Percentiles rank a stretch among this genome's conserved stretches.
Conservation (phyloP, 2,329 filamentous ascomycete species). For the Mycosphaerella sp. region DNA sequence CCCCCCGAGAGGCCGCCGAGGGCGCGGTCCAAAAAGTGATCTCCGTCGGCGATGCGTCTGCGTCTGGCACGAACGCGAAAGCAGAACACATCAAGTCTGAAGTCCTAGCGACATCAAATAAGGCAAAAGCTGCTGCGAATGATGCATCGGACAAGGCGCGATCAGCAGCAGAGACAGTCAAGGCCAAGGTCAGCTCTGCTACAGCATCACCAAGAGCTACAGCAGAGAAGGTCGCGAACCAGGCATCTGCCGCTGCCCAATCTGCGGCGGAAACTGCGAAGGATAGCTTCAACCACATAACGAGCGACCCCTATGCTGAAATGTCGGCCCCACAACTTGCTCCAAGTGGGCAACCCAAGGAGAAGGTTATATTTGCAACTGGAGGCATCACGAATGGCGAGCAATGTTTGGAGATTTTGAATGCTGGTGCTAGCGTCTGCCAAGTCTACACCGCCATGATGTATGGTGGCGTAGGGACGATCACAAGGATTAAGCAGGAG, state of each 20-base stretch:
- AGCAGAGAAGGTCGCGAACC: slow-evolving; percentile 1
- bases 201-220: neutral
- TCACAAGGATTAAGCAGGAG: slow-evolving; percentile 48
- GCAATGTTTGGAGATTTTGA: slow-evolving; percentile 73
- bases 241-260: neutral
- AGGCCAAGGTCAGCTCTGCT: neutral
- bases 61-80: neutral
- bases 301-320: slow-evolving; percentile 3
- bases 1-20: slow-evolving; percentile 17
- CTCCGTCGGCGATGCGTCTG: slow-evolving; percentile 3
- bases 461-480: slow-evolving; percentile 57
- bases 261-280: neutral
- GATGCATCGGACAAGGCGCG: slow-evolving; percentile 14
- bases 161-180: neutral
- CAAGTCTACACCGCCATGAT: slow-evolving; percentile 65
- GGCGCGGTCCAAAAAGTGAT: slow-evolving; percentile 19
- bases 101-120: neutral
- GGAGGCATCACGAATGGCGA: slow-evolving; percentile 86
- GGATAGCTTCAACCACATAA: slow-evolving; percentile 1
- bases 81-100: neutral
- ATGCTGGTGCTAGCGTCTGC: slow-evolving; percentile 75
- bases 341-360: slow-evolving; percentile 5
- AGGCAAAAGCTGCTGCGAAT: slow-evolving; percentile 15
- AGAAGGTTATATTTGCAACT: slow-evolving; percentile 84
- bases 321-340: slow-evolving; percentile 6